Conservation (phyloP, 2,329 filamentous ascomycete species). For the Cercospora sp. region DNA sequence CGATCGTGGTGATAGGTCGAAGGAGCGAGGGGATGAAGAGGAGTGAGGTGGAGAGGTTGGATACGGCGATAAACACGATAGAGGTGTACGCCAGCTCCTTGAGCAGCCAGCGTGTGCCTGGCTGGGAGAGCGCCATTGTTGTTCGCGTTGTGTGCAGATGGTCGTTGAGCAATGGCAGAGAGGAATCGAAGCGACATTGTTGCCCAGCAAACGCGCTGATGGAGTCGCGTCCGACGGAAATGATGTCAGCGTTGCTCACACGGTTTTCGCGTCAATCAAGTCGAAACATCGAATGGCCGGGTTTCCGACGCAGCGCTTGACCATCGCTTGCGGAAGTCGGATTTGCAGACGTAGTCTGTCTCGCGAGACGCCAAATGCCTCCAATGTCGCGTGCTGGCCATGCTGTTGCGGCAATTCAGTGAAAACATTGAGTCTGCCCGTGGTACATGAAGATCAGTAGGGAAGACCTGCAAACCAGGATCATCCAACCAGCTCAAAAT, state of each 20-base stretch:
- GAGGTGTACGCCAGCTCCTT: conserved; percentile 9
- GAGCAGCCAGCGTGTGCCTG: not conserved
- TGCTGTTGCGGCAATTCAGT: no score
- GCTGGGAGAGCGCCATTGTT: conserved; percentile 3
- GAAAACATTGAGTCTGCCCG: not conserved
- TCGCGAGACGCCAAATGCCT: not conserved
- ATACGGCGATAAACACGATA: not conserved
- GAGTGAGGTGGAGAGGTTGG: conserved; percentile 18
- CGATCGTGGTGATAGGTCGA: conserved; percentile 21
- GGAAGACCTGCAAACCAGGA: not conserved
- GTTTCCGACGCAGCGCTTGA: not conserved
- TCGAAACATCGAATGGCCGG: not conserved
- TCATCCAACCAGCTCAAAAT: conserved; percentile 12
- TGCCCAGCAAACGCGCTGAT: not conserved
- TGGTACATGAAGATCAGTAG: not conserved
- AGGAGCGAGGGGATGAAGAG: conserved; percentile 28
- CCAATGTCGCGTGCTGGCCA: not conserved
- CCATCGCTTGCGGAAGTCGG: not conserved
- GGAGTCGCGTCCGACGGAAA: not conserved
- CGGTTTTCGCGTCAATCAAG: not conserved
- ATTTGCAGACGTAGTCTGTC: not conserved
- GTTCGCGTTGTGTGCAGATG: not conserved
- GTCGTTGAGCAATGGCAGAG: not conserved
- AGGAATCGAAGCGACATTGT: not conserved
- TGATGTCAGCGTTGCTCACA: conserved; percentile 5